phyloP scores from a whole-genome alignment of 805 yeast species.

The Cyberlindnera nakhonratchasimensis region DNA sequence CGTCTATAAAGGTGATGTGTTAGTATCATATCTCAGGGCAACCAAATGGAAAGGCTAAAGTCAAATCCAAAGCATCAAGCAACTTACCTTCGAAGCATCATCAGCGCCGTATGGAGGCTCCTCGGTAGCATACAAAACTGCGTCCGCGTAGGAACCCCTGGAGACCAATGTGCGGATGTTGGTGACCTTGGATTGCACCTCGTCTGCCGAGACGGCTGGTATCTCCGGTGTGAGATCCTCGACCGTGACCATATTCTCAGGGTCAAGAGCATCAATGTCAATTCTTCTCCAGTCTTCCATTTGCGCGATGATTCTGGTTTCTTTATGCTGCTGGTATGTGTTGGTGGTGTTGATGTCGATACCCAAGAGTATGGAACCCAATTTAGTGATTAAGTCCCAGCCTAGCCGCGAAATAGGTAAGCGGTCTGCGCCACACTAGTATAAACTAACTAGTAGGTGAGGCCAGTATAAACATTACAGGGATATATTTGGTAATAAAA shows the following conservation, averaged over 20 bases:
- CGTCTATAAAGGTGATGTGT: conserved; percentile 28
- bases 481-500: too few species aligned
- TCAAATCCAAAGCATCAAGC: background rate
- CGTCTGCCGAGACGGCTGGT: conserved; percentile 44
- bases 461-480: too few species aligned
- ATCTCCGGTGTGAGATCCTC: conserved; percentile 56
- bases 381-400: too few species aligned
- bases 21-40: conserved; percentile 27
- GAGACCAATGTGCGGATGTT: conserved; percentile 62
- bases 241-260: conserved; percentile 61
- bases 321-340: background rate
- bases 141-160: conserved; percentile 68
- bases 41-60: background rate
- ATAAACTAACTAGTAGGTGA: too few species aligned
- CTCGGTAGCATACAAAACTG: conserved; percentile 59
- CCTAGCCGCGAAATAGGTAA: too few species aligned
- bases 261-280: conserved; percentile 87
- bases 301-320: background rate
- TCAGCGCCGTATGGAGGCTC: conserved; percentile 84
- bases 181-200: conserved; percentile 50
- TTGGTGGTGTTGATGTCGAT: too few species aligned
- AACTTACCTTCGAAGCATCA: conserved; percentile 43
- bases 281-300: conserved; percentile 91
- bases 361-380: too few species aligned
- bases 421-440: too few species aligned